Evolutionary conservation across 2,329 filamentous ascomycete genomes (phyloP).

Genomic region (Fusarium staphyleae): DNA sequence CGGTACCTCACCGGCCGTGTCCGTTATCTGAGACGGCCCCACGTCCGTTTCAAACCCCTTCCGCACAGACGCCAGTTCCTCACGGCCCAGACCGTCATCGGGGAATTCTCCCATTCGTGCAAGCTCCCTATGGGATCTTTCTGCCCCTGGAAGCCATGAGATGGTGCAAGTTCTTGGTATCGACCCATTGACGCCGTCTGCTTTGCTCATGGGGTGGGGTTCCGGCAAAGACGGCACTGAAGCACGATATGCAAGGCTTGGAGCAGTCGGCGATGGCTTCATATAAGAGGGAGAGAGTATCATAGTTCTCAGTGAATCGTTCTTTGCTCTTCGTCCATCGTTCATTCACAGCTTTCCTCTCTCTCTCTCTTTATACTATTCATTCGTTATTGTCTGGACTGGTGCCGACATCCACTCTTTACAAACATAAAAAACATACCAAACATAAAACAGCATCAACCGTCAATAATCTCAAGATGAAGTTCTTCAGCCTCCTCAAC

Average conservation of each 20-base stretch:
- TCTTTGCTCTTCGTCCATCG: constrained; percentile 10
- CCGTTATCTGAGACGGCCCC: constrained; percentile 13
- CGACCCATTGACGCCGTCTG: constrained; percentile 18
- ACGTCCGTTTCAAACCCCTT: constrained; percentile 14
- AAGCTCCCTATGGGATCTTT: constrained; percentile 5
- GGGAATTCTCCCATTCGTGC: constrained; percentile 39
- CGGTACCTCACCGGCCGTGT: constrained; percentile 1
- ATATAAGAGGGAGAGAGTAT: constrained; percentile 27
- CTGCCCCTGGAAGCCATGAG: not conserved
- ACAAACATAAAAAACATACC: not conserved
- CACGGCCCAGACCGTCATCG: constrained; percentile 5
- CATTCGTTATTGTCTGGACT: constrained; percentile 34
- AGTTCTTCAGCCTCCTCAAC: constrained; percentile 44
- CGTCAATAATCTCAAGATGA: constrained; percentile 37
- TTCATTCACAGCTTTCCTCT: constrained; percentile 22
- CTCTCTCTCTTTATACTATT: constrained; percentile 22
- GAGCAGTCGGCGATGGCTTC: constrained; percentile 12
- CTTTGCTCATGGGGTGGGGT: constrained; percentile 2
- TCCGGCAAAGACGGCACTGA: constrained; percentile 14
- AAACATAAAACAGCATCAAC: not conserved
- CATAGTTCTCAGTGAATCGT: not conserved
- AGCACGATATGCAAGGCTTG: not conserved
- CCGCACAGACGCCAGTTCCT: not conserved
- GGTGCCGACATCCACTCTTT: constrained; percentile 33
- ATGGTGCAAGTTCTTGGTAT: constrained; percentile 1